Percentiles rank a stretch among this genome's conserved stretches.
phyloP scores from a whole-genome alignment of 2,329 filamentous ascomycete species.

The Colletotrichum lupini region DNA sequence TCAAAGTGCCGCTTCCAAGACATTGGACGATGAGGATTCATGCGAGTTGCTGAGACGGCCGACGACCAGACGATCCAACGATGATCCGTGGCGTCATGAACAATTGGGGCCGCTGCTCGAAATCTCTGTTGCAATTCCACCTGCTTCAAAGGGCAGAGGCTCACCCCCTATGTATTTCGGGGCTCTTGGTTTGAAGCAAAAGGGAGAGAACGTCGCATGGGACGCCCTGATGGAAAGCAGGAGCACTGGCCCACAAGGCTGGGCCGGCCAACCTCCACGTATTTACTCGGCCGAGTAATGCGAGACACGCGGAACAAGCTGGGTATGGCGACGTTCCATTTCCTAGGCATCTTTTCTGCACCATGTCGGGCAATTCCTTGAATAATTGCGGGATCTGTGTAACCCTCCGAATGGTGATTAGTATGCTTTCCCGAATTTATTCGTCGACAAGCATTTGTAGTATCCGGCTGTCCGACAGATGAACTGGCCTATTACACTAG shows the following conservation, averaged over 20 bases:
- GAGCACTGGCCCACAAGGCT: conserved; percentile 30
- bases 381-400: neutral
- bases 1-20: neutral
- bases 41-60: conserved; percentile 24
- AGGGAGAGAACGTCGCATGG: conserved; percentile 25
- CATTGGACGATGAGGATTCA: conserved; percentile 28
- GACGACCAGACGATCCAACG: conserved; percentile 26
- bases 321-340: neutral
- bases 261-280: neutral
- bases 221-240: neutral
- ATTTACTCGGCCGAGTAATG: conserved; percentile 4
- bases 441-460: neutral
- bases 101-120: conserved; percentile 6
- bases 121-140: conserved; percentile 14
- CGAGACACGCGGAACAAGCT: neutral
- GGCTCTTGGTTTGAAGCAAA: neutral
- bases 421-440: neutral
- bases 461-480: neutral
- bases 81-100: conserved; percentile 18
- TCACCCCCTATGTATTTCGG: conserved; percentile 1
- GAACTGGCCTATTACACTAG: neutral
- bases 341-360: neutral
- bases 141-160: neutral
- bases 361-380: neutral
- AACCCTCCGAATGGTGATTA: neutral